Percentiles rank a stretch among this genome's conserved stretches.
Conservation (phyloP, 164 flowering plant genomes). For the Magnolia kwangsiensis region DNA sequence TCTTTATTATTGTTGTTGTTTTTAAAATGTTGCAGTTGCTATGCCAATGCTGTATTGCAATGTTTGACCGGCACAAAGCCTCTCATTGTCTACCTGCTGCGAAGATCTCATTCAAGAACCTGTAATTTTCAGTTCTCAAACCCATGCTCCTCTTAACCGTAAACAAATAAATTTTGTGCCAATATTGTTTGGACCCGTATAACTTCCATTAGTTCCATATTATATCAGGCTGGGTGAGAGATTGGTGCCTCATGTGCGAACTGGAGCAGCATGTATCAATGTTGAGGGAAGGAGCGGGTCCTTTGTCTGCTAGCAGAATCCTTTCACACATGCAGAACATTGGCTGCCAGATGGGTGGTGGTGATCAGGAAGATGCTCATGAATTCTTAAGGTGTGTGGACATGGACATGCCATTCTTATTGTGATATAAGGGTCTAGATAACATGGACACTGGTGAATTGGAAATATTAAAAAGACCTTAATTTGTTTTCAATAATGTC, state of each 20-base stretch:
- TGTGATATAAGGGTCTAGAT: not conserved
- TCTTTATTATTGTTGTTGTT: not conserved
- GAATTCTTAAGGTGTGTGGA: slow-evolving; percentile 73
- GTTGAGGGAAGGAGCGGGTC: slow-evolving; percentile 55
- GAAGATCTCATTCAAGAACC: slow-evolving; percentile 62
- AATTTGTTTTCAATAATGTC: not conserved
- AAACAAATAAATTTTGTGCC: not conserved
- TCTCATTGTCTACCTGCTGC: slow-evolving; percentile 59
- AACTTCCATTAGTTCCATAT: not conserved
- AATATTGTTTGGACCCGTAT: not conserved
- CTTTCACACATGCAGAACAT: slow-evolving; percentile 56
- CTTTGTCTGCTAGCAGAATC: slow-evolving; percentile 64
- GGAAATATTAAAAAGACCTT: not conserved
- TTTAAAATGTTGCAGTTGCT: slow-evolving; percentile 58
- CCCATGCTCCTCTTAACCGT: not conserved
- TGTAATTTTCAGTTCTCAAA: slow-evolving; percentile 35
- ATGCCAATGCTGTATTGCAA: slow-evolving; percentile 91
- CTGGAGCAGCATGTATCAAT: slow-evolving; percentile 64
- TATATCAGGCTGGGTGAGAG: slow-evolving; percentile 47
- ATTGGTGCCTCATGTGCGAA: slow-evolving; percentile 90
- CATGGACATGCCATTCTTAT: not conserved
- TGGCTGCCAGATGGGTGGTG: slow-evolving; percentile 71
- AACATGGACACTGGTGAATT: not conserved
- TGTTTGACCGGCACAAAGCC: slow-evolving; percentile 85
- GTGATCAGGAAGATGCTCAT: slow-evolving; percentile 95